Percentiles rank a stretch among this genome's conserved stretches.
phyloP scores from a whole-genome alignment of 2,329 filamentous ascomycete species.

The Trichoderma atroviride region DNA sequence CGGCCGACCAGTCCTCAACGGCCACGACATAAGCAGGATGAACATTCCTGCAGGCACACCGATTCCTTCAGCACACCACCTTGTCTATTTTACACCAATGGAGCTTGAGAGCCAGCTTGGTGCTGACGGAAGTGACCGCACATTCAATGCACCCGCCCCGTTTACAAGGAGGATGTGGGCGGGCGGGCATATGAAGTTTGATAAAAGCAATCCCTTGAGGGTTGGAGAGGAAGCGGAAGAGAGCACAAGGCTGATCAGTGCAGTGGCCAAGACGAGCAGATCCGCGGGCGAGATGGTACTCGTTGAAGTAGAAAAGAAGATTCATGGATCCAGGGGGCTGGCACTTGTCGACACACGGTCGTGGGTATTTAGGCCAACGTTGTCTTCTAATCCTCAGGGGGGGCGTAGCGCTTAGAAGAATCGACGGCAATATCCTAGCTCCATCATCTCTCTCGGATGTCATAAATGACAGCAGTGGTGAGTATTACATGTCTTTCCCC shows the following conservation, averaged over 20 bases:
- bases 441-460: constrained; percentile 34
- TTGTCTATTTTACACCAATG: constrained; percentile 64
- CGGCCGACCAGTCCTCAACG: constrained; percentile 48
- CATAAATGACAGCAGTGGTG: constrained; percentile 24
- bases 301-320: constrained; percentile 64
- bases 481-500: constrained; percentile 10
- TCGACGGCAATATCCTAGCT: constrained; percentile 28
- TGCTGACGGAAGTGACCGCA: constrained; percentile 61
- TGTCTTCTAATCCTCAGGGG: constrained; percentile 29
- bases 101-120: constrained; percentile 59
- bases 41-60: constrained; percentile 46
- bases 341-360: constrained; percentile 58
- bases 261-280: constrained; percentile 56
- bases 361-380: constrained; percentile 49
- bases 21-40: constrained; percentile 41
- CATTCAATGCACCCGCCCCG: constrained; percentile 60
- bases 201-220: constrained; percentile 39
- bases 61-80: constrained; percentile 62
- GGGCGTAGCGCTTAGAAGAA: background rate
- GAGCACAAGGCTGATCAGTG: constrained; percentile 57
- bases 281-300: constrained; percentile 65
- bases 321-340: constrained; percentile 54
- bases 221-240: constrained; percentile 61
- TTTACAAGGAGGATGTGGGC: constrained; percentile 71
- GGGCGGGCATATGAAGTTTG: constrained; percentile 55